These are phyloP conservation scores for Globisporangium megalacanthum DNA, from an alignment of 352 stramenopile species.

Conservation along the genomic window DNA sequence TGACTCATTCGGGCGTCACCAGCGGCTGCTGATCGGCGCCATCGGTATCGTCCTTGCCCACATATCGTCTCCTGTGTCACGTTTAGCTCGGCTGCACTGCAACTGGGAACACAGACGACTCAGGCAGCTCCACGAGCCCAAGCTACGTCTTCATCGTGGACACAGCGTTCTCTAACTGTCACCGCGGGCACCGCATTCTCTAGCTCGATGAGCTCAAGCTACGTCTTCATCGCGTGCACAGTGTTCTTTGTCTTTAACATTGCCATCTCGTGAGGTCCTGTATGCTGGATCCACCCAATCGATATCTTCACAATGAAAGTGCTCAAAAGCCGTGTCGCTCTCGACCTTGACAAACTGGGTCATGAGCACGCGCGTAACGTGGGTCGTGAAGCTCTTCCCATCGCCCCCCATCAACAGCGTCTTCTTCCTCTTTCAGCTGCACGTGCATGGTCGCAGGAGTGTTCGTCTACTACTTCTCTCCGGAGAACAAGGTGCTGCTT, in stretches of 20 bases:
- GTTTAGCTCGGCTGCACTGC: not conserved
- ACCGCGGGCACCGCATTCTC: too few species aligned
- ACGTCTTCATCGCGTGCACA: slow-evolving; percentile 21
- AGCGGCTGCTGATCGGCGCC: slow-evolving; percentile 25
- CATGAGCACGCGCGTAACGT: slow-evolving; percentile 29
- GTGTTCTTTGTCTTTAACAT: slow-evolving; percentile 49
- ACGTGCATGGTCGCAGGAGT: slow-evolving; percentile 27
- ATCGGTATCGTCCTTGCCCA: slow-evolving; percentile 34
- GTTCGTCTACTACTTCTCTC: slow-evolving; percentile 44
- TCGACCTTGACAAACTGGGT: slow-evolving; percentile 34
- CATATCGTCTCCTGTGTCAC: not conserved
- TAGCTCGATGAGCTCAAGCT: slow-evolving; percentile 13
- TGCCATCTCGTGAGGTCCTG: slow-evolving; percentile 46
- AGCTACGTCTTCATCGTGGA: slow-evolving; percentile 24
- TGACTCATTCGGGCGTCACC: slow-evolving; percentile 25
- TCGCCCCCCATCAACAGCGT: slow-evolving; percentile 36
- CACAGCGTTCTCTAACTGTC: too few species aligned
- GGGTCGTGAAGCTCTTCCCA: slow-evolving; percentile 37
- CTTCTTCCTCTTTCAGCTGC: slow-evolving; percentile 40
- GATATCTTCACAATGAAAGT: slow-evolving; percentile 55
- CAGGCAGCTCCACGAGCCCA: slow-evolving; percentile 8
- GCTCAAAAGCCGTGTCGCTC: slow-evolving; percentile 41
- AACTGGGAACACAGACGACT: not conserved
- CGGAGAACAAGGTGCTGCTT: slow-evolving; percentile 33
- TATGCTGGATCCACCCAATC: slow-evolving; percentile 53